These are phyloP conservation scores for Glomus cerebriforme DNA, from an alignment of 192 early-diverging fungal species.

Conservation along the genomic window DNA sequence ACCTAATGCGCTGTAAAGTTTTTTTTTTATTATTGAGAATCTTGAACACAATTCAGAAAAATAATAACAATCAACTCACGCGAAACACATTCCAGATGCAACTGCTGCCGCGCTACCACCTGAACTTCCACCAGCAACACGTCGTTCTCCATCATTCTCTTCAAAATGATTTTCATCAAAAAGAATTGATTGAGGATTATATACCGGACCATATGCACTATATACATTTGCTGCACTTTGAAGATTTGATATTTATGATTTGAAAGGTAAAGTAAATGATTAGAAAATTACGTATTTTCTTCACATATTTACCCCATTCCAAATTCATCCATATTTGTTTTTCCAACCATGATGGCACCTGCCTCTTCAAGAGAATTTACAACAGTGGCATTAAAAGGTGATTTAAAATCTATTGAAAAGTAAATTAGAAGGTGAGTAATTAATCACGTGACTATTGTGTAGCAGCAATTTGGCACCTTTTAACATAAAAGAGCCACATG, in stretches of 20 bases:
- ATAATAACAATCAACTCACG: slow-evolving; percentile 49
- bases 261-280: background rate
- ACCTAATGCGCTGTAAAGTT: slow-evolving; percentile 68
- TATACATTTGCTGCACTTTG: slow-evolving; percentile 52
- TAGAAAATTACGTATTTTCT: background rate
- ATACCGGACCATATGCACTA: slow-evolving; percentile 43
- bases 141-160: slow-evolving; percentile 30
- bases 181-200: slow-evolving; percentile 32
- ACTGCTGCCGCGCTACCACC: slow-evolving; percentile 92
- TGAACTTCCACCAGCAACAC: slow-evolving; percentile 86
- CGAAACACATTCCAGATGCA: slow-evolving; percentile 74
- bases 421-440: background rate
- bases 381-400: slow-evolving; percentile 77
- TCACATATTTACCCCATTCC: slow-evolving; percentile 80
- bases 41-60: background rate
- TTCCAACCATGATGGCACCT: slow-evolving; percentile 73
- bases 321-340: slow-evolving; percentile 96
- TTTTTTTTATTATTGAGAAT: background rate
- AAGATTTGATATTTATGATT: background rate
- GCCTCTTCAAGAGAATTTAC: slow-evolving; percentile 59
- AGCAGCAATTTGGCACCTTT: slow-evolving; percentile 35
- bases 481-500: slow-evolving; percentile 77
- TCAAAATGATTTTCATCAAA: slow-evolving; percentile 10
- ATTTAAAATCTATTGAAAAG: slow-evolving; percentile 60
- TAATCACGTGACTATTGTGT: background rate